phyloP scores from a whole-genome alignment of 1,284 basidiomycete species.

The Blastosporella zonata region DNA sequence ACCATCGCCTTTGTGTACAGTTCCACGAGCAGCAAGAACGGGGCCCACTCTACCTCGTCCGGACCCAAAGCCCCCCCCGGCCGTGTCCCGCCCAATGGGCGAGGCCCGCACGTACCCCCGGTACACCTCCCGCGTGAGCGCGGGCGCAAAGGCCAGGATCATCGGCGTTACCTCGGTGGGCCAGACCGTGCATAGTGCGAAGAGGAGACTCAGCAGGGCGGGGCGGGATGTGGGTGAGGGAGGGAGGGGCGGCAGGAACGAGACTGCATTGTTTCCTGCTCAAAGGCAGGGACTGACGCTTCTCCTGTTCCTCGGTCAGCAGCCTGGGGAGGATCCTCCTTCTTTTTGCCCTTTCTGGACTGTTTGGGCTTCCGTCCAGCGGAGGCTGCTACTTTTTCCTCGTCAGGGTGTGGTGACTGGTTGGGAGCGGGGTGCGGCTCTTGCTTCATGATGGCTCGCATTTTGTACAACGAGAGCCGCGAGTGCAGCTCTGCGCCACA shows the following conservation, averaged over 20 bases:
- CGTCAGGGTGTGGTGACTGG: too few relatives aligned
- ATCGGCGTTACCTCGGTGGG: slow-evolving; percentile 48
- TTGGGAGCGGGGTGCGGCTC: too few relatives aligned
- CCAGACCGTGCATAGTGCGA: slow-evolving; percentile 56
- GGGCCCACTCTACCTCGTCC: slow-evolving; percentile 49
- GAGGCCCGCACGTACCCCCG: slow-evolving; percentile 63
- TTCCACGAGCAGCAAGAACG: slow-evolving; percentile 79
- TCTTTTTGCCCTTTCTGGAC: too few relatives aligned
- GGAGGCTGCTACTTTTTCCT: too few relatives aligned
- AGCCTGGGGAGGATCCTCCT: too few relatives aligned
- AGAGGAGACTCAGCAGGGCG: slow-evolving; percentile 47
- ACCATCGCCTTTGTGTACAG: slow-evolving; percentile 85
- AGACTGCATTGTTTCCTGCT: too few relatives aligned
- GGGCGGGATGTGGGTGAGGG: slow-evolving; percentile 34
- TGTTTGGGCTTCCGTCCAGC: too few relatives aligned
- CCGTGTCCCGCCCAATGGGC: slow-evolving; percentile 50
- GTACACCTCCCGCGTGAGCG: slow-evolving; percentile 74
- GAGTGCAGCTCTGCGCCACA: too few relatives aligned
- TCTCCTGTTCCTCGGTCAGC: too few relatives aligned
- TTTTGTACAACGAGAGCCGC: too few relatives aligned
- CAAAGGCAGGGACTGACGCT: too few relatives aligned
- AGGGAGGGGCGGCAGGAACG: slow-evolving; percentile 43
- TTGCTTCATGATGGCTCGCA: too few relatives aligned
- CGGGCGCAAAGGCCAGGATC: slow-evolving; percentile 46
- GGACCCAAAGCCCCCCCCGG: slow-evolving; percentile 39